These are phyloP conservation scores for Teunomyces tritomae DNA, from an alignment of 805 yeast species.

Conservation along the genomic window DNA sequence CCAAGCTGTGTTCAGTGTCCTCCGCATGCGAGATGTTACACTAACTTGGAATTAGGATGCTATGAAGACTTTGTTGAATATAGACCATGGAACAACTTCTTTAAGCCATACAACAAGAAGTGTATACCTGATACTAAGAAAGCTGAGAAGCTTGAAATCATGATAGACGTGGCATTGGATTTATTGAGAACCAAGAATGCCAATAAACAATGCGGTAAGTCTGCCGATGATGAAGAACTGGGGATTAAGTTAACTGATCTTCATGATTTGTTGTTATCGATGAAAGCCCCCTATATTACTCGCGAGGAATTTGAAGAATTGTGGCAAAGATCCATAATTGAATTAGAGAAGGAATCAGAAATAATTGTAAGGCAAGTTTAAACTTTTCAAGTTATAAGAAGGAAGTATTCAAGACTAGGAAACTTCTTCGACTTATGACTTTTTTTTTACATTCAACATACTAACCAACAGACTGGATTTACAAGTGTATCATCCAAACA, in stretches of 20 bases:
- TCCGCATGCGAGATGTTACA: conserved; percentile 70
- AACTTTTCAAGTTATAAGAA: neutral
- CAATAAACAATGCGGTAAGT: conserved; percentile 54
- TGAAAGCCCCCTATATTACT: conserved; percentile 47
- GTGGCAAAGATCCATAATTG: conserved; percentile 64
- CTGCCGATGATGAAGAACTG: conserved; percentile 41
- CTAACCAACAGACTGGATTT: conserved; percentile 14
- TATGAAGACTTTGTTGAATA: conserved; percentile 58
- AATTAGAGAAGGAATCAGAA: conserved; percentile 65
- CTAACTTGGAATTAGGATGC: conserved; percentile 60
- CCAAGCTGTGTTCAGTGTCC: conserved; percentile 82
- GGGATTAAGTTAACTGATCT: conserved; percentile 52
- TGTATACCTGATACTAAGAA: conserved; percentile 77
- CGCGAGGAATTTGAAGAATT: conserved; percentile 70
- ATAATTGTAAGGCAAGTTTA: conserved; percentile 75
- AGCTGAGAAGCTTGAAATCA: conserved; percentile 61
- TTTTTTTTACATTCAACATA: conserved; percentile 5
- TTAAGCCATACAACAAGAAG: conserved; percentile 44
- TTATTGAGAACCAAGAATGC: conserved; percentile 70
- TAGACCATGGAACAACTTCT: conserved; percentile 52
- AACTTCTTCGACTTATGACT: neutral
- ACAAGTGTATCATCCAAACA: conserved; percentile 11
- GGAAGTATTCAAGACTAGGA: neutral
- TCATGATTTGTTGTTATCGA: conserved; percentile 47
- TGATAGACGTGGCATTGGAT: conserved; percentile 65